Conservation (phyloP, 768 basidiomycete species). For the Tricholoma hemisulphureum region DNA sequence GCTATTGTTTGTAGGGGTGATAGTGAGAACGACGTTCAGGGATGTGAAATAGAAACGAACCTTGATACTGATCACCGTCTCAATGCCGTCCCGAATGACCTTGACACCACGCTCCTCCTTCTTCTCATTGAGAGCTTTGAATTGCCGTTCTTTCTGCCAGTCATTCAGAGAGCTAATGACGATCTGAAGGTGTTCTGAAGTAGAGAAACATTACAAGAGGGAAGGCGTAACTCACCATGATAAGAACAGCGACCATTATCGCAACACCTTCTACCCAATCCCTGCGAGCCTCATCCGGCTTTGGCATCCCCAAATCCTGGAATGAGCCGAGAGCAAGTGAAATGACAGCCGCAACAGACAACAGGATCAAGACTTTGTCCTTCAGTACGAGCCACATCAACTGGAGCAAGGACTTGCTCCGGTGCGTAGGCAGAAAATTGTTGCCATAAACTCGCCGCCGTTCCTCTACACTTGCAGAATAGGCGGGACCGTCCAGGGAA, state of each 20-base stretch:
- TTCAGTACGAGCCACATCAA: conserved; percentile 86
- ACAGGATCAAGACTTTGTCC: conserved; percentile 86
- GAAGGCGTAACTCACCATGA: conserved; percentile 52
- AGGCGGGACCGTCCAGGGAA: conserved; percentile 29
- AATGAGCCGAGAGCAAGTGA: conserved; percentile 95
- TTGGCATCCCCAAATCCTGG: conserved; percentile 81
- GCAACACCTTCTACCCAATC: conserved; percentile 98
- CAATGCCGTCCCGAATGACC: conserved; percentile 69
- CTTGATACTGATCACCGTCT: conserved; percentile 78
- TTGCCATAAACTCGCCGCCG: conserved; percentile 71
- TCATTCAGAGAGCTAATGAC: conserved; percentile 94
- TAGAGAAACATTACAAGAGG: conserved; percentile 7
- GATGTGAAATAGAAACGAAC: conserved; percentile 33
- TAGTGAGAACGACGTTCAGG: conserved; percentile 16
- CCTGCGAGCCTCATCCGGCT: conserved; percentile 68
- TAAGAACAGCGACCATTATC: conserved; percentile 71
- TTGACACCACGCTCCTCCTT: conserved; percentile 93
- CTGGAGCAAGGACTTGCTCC: conserved; percentile 63
- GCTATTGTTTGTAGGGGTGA: too few species aligned
- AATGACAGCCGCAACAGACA: conserved; percentile 89
- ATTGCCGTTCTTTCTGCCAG: conserved; percentile 98
- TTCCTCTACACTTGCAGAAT: conserved; percentile 52
- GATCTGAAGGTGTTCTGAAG: conserved; percentile 43
- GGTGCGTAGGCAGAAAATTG: conserved; percentile 72
- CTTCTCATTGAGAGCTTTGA: conserved; percentile 89